Percentiles rank a stretch among this genome's conserved stretches.
These are phyloP conservation scores for Pseudonitzschia multiseries DNA, from an alignment of 108 stramenopile species.

Conservation along the genomic window DNA sequence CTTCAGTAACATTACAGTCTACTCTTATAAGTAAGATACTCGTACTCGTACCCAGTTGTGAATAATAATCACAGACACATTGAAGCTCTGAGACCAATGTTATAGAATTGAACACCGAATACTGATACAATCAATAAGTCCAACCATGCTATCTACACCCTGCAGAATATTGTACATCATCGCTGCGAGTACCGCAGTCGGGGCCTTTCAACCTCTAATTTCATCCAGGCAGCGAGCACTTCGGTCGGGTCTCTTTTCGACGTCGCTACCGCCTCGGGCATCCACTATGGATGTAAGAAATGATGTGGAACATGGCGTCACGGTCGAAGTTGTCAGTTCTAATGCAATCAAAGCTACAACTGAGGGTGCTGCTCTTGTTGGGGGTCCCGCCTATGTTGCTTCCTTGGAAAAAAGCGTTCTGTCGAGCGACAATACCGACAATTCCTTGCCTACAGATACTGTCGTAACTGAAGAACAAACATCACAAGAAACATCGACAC, in stretches of 20 bases:
- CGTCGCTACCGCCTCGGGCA: background rate
- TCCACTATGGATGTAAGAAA: background rate
- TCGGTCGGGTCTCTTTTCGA: background rate
- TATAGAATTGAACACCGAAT: too few species aligned
- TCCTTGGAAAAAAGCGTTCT: background rate
- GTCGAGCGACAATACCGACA: background rate
- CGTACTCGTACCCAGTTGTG: too few species aligned
- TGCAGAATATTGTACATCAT: background rate
- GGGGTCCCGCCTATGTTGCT: background rate
- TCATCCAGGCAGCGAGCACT: background rate
- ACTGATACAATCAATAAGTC: too few species aligned
- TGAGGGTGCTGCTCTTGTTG: background rate
- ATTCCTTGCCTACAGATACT: background rate
- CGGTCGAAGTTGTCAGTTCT: background rate
- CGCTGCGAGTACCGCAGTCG: background rate
- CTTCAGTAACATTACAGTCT: too few species aligned
- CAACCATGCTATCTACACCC: too few species aligned
- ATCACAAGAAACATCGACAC: background rate
- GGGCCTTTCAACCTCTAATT: slow-evolving; percentile 1
- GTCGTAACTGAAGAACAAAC: background rate
- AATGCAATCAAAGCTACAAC: background rate
- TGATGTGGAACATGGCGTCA: background rate
- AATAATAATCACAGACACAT: too few species aligned
- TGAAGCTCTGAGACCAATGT: too few species aligned
- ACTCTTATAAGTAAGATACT: too few species aligned